Evolutionary conservation across 2,329 filamentous ascomycete species (phyloP), one percentile per base, ranked within the genome.

Genomic region (Rhinocladiella similis): DNA sequence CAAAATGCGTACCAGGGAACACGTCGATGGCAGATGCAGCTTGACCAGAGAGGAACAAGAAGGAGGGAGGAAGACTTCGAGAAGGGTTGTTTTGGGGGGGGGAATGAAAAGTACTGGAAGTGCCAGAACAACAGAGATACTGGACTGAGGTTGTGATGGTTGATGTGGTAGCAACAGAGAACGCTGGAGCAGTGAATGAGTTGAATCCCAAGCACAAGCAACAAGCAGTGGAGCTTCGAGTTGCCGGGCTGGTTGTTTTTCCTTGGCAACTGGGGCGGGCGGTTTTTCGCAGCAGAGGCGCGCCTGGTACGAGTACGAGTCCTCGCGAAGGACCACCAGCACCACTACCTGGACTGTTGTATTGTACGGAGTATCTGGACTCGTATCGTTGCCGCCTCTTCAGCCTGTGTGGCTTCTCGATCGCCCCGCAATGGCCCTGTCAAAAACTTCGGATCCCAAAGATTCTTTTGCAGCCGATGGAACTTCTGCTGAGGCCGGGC

Each of bases 241-340:
- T 43, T 55, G 19, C 27, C 27, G 27, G 27, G 25, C 43, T 27
- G 43, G 57, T 60, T 59, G 58, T 63, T 63, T 56, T 61, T 62
- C 56, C 59, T 62, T 62, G 59, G 59, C 59, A 55, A 59, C 59
- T 46, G 50, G 51, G 42, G 14, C 27, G 27, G 35, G 42, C 33
- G 29, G n/a, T 48, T 39, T 33, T 50, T 18, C 42, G 35, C 48
- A 27, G 13, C 20, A 12, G 33, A 14, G 49, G 25, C 38, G 49
- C 39, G 49, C 36, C 36, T 16, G 10, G 22, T 25, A 25, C 22
- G 22, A 25, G 22, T 3, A 25, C 22, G 22, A 25, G 22, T 25
- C 3, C 22, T 25, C 22, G n/a, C n/a, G n/a, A n/a, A n/a, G n/a
- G n/a, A n/a, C n/a, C n/a, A n/a, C n/a, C n/a, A n/a, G n/a, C n/a